A percentile compares a stretch with the other conserved stretches of the same genome.
Conservation (phyloP, 768 basidiomycete genomes). For the Coprinopsis cinerea region DNA sequence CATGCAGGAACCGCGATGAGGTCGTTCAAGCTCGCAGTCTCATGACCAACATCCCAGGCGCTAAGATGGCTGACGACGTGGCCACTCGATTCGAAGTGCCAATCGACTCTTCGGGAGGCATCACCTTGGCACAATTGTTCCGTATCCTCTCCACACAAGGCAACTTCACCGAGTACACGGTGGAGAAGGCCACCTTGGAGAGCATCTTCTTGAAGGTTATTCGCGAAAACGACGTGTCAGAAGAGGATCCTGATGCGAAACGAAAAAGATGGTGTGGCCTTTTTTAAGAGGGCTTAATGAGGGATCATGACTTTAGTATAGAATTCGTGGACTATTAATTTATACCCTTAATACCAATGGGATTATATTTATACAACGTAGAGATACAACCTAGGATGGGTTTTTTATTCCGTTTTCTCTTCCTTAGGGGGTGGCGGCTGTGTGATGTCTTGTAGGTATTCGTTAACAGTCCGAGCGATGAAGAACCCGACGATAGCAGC, state of each 20-base stretch:
- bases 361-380: no score
- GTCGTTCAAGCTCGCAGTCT: constrained; percentile 48
- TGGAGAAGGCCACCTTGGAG: constrained; percentile 41
- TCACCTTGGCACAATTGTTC: constrained; percentile 58
- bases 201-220: constrained; percentile 72
- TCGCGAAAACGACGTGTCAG: constrained; percentile 50
- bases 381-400: no score
- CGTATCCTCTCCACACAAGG: constrained; percentile 44
- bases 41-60: constrained; percentile 56
- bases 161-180: constrained; percentile 61
- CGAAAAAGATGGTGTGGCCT: constrained; percentile 15
- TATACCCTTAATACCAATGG: no score
- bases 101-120: constrained; percentile 30
- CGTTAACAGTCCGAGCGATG: constrained; percentile 1
- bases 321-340: no score
- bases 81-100: constrained; percentile 74
- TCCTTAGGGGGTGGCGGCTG: not conserved
- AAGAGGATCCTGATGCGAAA: constrained; percentile 29
- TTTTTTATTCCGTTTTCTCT: no score
- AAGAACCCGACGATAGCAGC: constrained; percentile 11
- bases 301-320: not conserved
- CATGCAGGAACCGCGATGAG: constrained; percentile 59
- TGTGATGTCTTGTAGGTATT: not conserved
- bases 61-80: constrained; percentile 65
- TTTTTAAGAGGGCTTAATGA: not conserved